These are phyloP conservation scores for Cordyceps cateniannulata DNA, from an alignment of 2,329 filamentous ascomycete genomes.

Conservation along the genomic window DNA sequence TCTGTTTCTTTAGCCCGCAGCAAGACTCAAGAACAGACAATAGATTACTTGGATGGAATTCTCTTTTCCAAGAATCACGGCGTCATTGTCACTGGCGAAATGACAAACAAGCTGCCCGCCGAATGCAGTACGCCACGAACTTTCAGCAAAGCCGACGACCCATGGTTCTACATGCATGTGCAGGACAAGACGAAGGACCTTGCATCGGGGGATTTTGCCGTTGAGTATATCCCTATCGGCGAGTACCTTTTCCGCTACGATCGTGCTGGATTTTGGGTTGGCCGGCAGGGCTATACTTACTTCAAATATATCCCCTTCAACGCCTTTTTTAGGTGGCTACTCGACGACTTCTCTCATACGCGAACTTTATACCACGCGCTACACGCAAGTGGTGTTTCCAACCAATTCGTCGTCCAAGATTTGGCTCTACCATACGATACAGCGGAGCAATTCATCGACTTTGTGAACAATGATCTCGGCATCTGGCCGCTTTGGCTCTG, in stretches of 20 bases:
- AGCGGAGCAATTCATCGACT: slow-evolving; percentile 27
- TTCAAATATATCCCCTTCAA: slow-evolving; percentile 45
- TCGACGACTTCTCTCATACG: slow-evolving; percentile 57
- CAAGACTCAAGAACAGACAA: neutral
- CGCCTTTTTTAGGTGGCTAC: slow-evolving; percentile 47
- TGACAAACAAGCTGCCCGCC: slow-evolving; percentile 21
- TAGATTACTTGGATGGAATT: slow-evolving; percentile 58
- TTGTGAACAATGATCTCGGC: slow-evolving; percentile 19
- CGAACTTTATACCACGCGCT: slow-evolving; percentile 57
- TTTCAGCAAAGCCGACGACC: slow-evolving; percentile 49
- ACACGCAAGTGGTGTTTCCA: slow-evolving; percentile 49
- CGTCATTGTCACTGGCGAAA: slow-evolving; percentile 46
- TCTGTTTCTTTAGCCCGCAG: slow-evolving; percentile 36
- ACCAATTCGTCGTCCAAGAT: slow-evolving; percentile 56
- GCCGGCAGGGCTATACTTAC: slow-evolving; percentile 53
- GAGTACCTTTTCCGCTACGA: slow-evolving; percentile 58
- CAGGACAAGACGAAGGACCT: slow-evolving; percentile 22
- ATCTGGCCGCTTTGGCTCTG: slow-evolving; percentile 27
- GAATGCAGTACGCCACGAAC: slow-evolving; percentile 16
- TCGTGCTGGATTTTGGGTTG: slow-evolving; percentile 60
- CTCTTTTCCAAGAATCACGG: slow-evolving; percentile 41
- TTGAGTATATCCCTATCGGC: slow-evolving; percentile 23
- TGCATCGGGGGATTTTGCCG: slow-evolving; percentile 8
- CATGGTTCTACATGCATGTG: slow-evolving; percentile 62
- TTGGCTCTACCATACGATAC: slow-evolving; percentile 49